Conservation (phyloP, 495 filamentous ascomycete genomes). For the Penicillium bialowiezense region DNA sequence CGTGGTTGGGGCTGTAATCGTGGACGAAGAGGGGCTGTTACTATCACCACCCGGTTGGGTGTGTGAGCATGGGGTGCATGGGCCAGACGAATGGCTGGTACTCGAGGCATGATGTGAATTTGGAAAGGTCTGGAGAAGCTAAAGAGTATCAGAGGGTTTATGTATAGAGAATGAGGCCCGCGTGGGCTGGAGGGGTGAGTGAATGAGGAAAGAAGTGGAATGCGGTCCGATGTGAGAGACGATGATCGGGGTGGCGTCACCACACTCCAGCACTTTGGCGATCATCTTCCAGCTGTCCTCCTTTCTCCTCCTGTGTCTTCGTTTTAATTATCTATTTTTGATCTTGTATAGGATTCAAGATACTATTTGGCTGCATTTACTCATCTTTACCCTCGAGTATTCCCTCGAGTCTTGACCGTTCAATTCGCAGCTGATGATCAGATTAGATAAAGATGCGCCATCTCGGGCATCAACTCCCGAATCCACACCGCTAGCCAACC, state of each 20-base stretch:
- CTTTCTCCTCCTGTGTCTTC: neutral
- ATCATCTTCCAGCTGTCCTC: neutral
- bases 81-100: slow-evolving; percentile 4
- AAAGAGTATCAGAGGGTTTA: neutral
- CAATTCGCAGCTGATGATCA: slow-evolving; percentile 19
- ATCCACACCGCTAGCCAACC: neutral
- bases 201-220: slow-evolving; percentile 6
- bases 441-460: slow-evolving; percentile 25
- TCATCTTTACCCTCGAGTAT: too few relatives aligned
- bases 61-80: neutral
- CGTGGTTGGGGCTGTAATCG: slow-evolving; percentile 5
- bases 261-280: neutral
- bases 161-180: neutral
- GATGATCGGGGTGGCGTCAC: slow-evolving; percentile 20
- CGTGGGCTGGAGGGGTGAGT: slow-evolving; percentile 4
- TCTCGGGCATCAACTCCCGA: neutral
- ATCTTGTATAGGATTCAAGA: too few relatives aligned
- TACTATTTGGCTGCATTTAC: too few relatives aligned
- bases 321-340: neutral
- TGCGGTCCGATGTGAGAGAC: slow-evolving; percentile 5
- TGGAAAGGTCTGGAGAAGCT: neutral
- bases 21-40: slow-evolving; percentile 6
- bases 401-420: neutral
- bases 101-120: slow-evolving; percentile 12
- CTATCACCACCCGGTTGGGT: neutral